These are phyloP conservation scores for Pugionium cornutum DNA, from an alignment of 345 rosid species.

Conservation along the genomic window DNA sequence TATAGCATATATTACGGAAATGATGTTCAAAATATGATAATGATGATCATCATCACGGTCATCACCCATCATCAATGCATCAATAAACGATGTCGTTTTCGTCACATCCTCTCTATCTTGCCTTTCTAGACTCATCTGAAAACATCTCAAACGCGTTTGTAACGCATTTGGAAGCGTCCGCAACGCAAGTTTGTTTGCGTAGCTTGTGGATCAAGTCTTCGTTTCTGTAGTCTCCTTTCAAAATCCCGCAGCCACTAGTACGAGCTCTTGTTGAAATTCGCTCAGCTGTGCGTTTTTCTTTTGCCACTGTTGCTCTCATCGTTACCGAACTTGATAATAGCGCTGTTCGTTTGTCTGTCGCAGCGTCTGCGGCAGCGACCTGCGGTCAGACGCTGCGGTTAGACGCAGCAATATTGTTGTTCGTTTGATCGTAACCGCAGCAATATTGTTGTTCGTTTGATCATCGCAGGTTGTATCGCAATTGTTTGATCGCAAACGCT, in stretches of 20 bases:
- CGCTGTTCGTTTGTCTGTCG: no score
- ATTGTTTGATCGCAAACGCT: no score
- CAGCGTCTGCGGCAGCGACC: no score
- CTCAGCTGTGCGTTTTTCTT: conserved; percentile 53
- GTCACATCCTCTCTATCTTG: conserved; percentile 45
- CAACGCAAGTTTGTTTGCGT: conserved; percentile 61
- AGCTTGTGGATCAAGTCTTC: conserved; percentile 53
- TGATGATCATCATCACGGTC: conserved; percentile 12
- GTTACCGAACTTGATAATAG: conserved; percentile 51
- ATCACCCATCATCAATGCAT: background rate
- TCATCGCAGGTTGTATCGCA: no score
- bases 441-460: no score
- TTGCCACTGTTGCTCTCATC: conserved; percentile 42
- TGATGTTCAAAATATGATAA: background rate
- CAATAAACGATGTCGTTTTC: conserved; percentile 41
- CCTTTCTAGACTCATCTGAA: conserved; percentile 46
- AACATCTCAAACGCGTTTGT: conserved; percentile 49
- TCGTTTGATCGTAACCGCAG: no score
- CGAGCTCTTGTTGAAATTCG: conserved; percentile 71
- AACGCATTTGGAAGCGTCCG: conserved; percentile 52
- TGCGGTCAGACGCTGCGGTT: no score
- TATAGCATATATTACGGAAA: no score
- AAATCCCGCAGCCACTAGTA: conserved; percentile 59
- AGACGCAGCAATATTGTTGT: no score
- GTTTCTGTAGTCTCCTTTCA: conserved; percentile 55